Evolutionary conservation across 2,329 filamentous ascomycete genomes (phyloP).

Genomic region (Xylariaceae sp.): DNA sequence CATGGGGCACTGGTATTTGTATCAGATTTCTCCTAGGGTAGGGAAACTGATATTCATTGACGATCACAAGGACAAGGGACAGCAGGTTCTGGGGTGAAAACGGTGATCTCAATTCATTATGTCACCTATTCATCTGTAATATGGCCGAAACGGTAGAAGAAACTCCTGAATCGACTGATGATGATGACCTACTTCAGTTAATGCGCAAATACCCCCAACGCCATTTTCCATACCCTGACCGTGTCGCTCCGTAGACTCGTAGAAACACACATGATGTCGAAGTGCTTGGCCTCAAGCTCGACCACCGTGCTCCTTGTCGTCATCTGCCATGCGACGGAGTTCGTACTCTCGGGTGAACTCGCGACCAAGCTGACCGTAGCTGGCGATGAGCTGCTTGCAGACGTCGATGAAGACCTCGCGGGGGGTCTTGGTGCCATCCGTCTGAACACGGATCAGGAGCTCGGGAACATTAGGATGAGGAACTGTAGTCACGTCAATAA

Average conservation of each 20-base stretch:
- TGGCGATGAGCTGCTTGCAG: slow-evolving; percentile 78
- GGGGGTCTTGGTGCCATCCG: slow-evolving; percentile 83
- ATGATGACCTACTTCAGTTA: slow-evolving; percentile 1
- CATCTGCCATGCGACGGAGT: slow-evolving; percentile 75
- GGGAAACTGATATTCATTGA: no score
- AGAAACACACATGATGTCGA: slow-evolving; percentile 9
- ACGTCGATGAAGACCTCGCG: slow-evolving; percentile 81
- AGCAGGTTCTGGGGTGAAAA: no score
- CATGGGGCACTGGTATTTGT: no score
- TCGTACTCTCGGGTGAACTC: slow-evolving; percentile 94
- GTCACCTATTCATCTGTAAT: no score
- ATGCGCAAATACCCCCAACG: slow-evolving; percentile 13
- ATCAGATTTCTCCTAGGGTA: no score
- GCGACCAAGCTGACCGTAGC: slow-evolving; percentile 75
- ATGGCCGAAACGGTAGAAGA: no score
- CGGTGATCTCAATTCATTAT: no score
- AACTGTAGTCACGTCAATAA: slow-evolving; percentile 36
- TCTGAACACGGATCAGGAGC: slow-evolving; percentile 77
- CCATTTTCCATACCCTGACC: slow-evolving; percentile 12
- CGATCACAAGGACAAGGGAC: no score
- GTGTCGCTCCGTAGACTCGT: slow-evolving; percentile 10
- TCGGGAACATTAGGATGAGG: slow-evolving; percentile 61
- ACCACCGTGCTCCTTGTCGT: slow-evolving; percentile 49
- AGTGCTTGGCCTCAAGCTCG: slow-evolving; percentile 19
- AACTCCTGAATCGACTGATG: slow-evolving; percentile 5